These are phyloP conservation scores for Eustoma russellianum DNA, from an alignment of 257 asterid genomes.

Conservation along the genomic window DNA sequence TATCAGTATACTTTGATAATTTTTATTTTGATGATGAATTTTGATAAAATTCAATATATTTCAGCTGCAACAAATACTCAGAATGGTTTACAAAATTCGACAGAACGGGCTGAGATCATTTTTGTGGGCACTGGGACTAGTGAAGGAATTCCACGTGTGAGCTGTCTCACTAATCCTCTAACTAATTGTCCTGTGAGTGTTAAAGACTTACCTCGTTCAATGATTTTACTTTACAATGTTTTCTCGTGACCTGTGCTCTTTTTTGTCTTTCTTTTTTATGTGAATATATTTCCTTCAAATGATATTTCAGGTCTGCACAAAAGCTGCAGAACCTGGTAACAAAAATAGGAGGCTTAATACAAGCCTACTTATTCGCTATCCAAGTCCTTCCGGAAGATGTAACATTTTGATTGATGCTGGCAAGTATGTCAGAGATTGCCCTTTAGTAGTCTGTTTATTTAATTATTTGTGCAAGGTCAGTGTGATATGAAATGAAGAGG, in stretches of 20 bases:
- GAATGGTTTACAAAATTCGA: constrained; percentile 18
- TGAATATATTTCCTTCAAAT: not conserved
- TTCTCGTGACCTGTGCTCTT: not conserved
- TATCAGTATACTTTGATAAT: not conserved
- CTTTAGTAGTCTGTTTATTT: too few relatives aligned
- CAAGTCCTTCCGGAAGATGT: constrained; percentile 44
- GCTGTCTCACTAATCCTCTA: constrained; percentile 86
- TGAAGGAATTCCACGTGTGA: constrained; percentile 97
- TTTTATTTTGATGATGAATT: not conserved
- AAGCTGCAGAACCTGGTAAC: constrained; percentile 74
- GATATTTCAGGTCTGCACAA: constrained; percentile 58
- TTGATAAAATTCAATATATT: constrained; percentile 4
- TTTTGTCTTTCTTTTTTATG: not conserved
- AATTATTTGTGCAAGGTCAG: too few relatives aligned
- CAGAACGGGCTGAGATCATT: constrained; percentile 58
- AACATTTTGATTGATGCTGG: constrained; percentile 96
- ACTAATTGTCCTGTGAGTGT: constrained; percentile 62
- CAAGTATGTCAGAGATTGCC: constrained; percentile 47
- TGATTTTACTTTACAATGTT: not conserved
- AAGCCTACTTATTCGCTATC: constrained; percentile 68
- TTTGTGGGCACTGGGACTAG: constrained; percentile 95
- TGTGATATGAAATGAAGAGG: too few relatives aligned
- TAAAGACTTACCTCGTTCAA: not conserved
- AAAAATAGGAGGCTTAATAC: constrained; percentile 89
- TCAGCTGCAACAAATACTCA: constrained; percentile 41